Percentiles rank a stretch among this genome's conserved stretches.
These are phyloP conservation scores for Dictyostelium intermedium DNA, from an alignment of 78 protist species.

Conservation along the genomic window DNA sequence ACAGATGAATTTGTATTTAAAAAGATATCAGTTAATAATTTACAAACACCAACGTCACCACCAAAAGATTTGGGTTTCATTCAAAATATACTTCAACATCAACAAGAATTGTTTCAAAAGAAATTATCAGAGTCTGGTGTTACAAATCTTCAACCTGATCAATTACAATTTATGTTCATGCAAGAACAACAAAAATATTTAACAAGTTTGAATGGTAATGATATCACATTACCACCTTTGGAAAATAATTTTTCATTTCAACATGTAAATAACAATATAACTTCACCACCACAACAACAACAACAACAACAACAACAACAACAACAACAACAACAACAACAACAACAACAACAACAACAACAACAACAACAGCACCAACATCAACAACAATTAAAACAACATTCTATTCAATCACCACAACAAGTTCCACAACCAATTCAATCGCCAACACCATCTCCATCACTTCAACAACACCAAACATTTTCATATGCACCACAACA, in stretches of 20 bases:
- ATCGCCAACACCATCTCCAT: not conserved
- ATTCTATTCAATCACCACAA: not conserved
- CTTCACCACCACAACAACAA: not conserved
- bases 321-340: slow-evolving; percentile 5
- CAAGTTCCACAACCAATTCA: not conserved
- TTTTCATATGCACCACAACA: not conserved
- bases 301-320: not conserved
- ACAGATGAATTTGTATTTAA: not conserved
- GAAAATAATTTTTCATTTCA: not conserved
- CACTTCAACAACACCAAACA: not conserved
- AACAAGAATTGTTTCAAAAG: slow-evolving; percentile 43
- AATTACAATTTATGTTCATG: slow-evolving; percentile 4
- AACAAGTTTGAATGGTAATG: not conserved
- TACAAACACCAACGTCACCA: not conserved
- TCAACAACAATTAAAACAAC: not conserved
- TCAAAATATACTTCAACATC: slow-evolving; percentile 36
- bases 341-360: not conserved
- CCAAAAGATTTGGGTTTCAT: slow-evolving; percentile 28
- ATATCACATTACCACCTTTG: not conserved
- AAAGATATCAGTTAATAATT: slow-evolving; percentile 2
- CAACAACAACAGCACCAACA: not conserved
- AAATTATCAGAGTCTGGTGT: not conserved
- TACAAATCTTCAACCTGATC: not conserved
- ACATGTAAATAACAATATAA: not conserved
- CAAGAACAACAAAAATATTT: slow-evolving; percentile 45